Evolutionary conservation across 208 protist species (phyloP).

Genomic region (Phytomonas francai): DNA sequence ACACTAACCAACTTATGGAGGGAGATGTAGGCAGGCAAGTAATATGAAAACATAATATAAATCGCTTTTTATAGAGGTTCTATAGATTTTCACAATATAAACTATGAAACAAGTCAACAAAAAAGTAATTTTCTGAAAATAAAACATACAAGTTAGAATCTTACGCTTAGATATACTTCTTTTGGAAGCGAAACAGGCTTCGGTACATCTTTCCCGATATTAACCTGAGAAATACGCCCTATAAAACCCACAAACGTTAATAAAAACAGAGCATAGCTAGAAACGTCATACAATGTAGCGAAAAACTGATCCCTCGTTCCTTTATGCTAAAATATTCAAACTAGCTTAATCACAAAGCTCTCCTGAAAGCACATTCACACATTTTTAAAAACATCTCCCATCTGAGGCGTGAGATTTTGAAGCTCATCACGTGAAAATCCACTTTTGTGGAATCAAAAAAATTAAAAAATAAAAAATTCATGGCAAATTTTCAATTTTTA

Average conservation of each 20-base stretch:
- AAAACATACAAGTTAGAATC: not conserved
- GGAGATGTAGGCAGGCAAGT: not conserved
- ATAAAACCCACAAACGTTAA: not conserved
- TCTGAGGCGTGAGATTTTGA: not conserved
- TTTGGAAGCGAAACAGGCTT: constrained; percentile 1
- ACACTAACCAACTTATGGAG: not conserved
- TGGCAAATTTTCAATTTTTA: no score
- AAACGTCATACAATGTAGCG: not conserved
- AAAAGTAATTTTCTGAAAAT: not conserved
- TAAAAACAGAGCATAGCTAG: constrained; percentile 1
- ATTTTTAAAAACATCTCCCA: not conserved
- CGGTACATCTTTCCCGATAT: not conserved
- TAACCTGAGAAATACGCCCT: not conserved
- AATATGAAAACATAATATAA: not conserved
- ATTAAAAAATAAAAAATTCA: not conserved
- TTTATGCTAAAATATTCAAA: not conserved
- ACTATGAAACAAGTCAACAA: constrained; percentile 6
- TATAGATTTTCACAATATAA: not conserved
- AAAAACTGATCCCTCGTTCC: not conserved
- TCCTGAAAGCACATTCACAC: not conserved
- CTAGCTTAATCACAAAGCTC: not conserved
- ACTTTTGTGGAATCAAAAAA: constrained; percentile 2
- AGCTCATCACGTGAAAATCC: not conserved
- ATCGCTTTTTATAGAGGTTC: not conserved
- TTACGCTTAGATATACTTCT: not conserved